Percentiles rank a stretch among this genome's conserved stretches.
Conservation (phyloP, 768 basidiomycete genomes). For the Tulasnella sp. region DNA sequence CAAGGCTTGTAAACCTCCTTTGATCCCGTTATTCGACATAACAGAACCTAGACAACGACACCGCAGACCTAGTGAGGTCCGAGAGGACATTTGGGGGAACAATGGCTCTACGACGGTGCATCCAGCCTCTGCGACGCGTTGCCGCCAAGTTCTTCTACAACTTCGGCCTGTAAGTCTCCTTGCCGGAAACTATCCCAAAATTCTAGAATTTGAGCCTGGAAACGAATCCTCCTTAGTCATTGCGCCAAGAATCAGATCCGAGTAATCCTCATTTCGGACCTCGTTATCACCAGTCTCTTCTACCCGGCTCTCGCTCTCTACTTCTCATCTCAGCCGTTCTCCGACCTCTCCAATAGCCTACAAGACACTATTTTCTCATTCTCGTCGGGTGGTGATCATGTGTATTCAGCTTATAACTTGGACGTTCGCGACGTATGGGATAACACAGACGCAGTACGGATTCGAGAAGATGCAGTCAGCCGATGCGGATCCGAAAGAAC, state of each 20-base stretch:
- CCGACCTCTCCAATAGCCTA: conserved; percentile 45
- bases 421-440: conserved; percentile 69
- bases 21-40: too few relatives aligned
- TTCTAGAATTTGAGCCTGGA: background rate
- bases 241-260: conserved; percentile 86
- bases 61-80: background rate
- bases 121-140: conserved; percentile 1
- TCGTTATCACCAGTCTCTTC: conserved; percentile 81
- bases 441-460: conserved; percentile 48
- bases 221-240: conserved; percentile 41
- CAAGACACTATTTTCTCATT: conserved; percentile 36
- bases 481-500: conserved; percentile 60
- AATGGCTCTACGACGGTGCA: conserved; percentile 5
- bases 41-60: too few relatives aligned
- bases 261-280: conserved; percentile 74
- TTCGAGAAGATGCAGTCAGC: conserved; percentile 59
- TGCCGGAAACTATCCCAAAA: background rate
- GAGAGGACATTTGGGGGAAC: background rate
- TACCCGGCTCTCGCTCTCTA: conserved; percentile 85
- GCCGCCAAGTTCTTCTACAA: conserved; percentile 10
- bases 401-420: conserved; percentile 33
- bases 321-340: conserved; percentile 55
- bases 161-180: conserved; percentile 10
- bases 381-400: conserved; percentile 39
- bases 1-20: too few relatives aligned